phyloP scores from a whole-genome alignment of 225 moss, liverwort and hornwort species.

The Anthoceros angustus region DNA sequence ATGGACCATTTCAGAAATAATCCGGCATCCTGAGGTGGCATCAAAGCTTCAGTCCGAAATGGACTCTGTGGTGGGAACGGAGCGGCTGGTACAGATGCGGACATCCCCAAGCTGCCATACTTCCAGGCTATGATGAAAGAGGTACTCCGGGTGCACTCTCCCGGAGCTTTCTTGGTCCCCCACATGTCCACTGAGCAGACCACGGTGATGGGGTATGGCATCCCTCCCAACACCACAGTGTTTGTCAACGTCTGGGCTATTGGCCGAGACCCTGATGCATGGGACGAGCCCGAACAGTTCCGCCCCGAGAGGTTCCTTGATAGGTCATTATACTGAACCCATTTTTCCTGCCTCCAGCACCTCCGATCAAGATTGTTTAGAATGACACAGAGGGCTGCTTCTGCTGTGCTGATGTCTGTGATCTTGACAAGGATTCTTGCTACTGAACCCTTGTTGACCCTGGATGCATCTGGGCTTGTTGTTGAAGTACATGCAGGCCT shows the following conservation, averaged over 20 bases:
- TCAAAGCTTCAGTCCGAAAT: constrained; percentile 18
- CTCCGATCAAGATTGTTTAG: background rate
- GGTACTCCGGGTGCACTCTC: constrained; percentile 27
- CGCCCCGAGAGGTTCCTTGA: constrained; percentile 38
- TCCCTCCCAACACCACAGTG: constrained; percentile 16
- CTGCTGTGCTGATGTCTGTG: too few relatives aligned
- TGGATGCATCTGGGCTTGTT: background rate
- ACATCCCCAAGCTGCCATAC: constrained; percentile 25
- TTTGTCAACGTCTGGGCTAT: constrained; percentile 39
- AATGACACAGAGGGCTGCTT: background rate
- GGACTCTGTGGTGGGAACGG: constrained; percentile 5
- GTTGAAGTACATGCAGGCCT: background rate
- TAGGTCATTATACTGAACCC: background rate
- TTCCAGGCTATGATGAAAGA: constrained; percentile 35
- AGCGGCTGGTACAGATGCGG: constrained; percentile 7
- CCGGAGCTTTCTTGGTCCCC: constrained; percentile 20
- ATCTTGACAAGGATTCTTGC: too few relatives aligned
- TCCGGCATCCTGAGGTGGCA: constrained; percentile 11
- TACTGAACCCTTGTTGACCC: too few relatives aligned
- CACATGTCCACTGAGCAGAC: constrained; percentile 17
- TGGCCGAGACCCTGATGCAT: constrained; percentile 31
- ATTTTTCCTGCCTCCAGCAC: background rate
- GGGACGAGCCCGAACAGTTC: constrained; percentile 34
- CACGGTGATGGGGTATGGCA: constrained; percentile 14
- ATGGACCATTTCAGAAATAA: constrained; percentile 25